phyloP scores from a whole-genome alignment of 805 yeast species.

The Scheffersomyces coipomensis region DNA sequence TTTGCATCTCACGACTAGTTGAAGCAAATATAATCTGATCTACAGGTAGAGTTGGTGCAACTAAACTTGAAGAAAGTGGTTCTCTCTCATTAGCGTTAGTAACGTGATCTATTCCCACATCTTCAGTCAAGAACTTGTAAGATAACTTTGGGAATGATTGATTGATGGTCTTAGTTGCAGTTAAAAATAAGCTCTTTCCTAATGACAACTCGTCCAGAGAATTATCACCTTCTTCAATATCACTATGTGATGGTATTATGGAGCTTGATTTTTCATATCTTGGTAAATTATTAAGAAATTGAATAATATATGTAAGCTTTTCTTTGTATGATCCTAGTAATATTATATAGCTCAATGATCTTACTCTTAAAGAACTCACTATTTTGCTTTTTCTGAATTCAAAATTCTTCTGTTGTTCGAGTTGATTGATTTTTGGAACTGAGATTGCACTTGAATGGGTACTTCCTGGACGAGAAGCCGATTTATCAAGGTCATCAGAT shows the following conservation, averaged over 20 bases:
- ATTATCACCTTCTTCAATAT: too few species aligned
- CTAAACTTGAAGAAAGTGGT: too few species aligned
- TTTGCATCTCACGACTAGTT: background rate
- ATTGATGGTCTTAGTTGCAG: constrained; percentile 12
- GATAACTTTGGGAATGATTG: constrained; percentile 11
- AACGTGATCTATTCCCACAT: too few species aligned
- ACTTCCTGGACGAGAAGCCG: constrained; percentile 21
- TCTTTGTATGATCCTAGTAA: constrained; percentile 29
- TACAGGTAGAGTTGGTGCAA: background rate
- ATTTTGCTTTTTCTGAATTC: constrained; percentile 2
- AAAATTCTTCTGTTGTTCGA: background rate
- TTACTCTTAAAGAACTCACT: background rate
- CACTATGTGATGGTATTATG: too few species aligned
- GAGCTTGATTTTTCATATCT: too few species aligned
- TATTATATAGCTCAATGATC: constrained; percentile 20
- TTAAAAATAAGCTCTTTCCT: constrained; percentile 16
- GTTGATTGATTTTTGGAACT: constrained; percentile 7
- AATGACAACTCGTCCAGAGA: too few species aligned
- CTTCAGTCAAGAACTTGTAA: constrained; percentile 12
- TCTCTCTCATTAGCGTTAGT: too few species aligned
- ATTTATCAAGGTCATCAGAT: constrained; percentile 20
- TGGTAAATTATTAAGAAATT: constrained; percentile 9
- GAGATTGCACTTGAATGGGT: constrained; percentile 17
- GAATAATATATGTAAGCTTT: constrained; percentile 18
- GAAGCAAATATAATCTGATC: background rate